Evolutionary conservation across 352 stramenopile genomes (phyloP).

Genomic region (Pythium aristosporum): DNA sequence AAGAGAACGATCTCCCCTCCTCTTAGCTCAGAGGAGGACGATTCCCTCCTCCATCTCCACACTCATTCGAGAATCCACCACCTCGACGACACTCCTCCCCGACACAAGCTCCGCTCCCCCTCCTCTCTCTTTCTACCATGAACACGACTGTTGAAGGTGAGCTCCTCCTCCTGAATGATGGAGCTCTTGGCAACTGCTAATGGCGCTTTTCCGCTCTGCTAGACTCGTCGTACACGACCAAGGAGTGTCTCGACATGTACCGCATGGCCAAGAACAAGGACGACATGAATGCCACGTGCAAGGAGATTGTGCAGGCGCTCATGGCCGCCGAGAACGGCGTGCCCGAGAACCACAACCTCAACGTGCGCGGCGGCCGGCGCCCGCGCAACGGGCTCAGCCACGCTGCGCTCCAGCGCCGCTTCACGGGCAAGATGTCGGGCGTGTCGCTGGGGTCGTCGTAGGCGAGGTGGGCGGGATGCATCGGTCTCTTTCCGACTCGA

Average conservation of each 20-base stretch:
- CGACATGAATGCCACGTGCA: conserved; percentile 66
- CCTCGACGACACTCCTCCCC: not conserved
- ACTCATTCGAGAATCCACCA: conserved; percentile 10
- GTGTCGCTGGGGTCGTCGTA: conserved; percentile 44
- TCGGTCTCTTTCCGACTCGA: too few species aligned
- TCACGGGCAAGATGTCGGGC: conserved; percentile 85
- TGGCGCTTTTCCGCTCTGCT: too few species aligned
- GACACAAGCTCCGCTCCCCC: not conserved
- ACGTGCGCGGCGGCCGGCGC: conserved; percentile 59
- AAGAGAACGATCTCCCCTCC: conserved; percentile 4
- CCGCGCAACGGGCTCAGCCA: conserved; percentile 66
- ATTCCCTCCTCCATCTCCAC: not conserved
- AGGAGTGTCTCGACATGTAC: conserved; percentile 74
- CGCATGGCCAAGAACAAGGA: conserved; percentile 80
- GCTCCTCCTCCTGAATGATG: not conserved
- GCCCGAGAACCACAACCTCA: conserved; percentile 66
- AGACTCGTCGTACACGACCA: conserved; percentile 18
- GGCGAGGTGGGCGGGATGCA: not conserved
- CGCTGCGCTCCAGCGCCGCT: conserved; percentile 71
- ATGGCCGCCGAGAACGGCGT: conserved; percentile 64
- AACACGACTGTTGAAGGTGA: conserved; percentile 16
- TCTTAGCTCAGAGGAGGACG: not conserved
- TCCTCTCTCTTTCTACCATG: not conserved
- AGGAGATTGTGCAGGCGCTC: conserved; percentile 74
- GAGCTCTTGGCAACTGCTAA: not conserved